Evolutionary conservation across 2,329 filamentous ascomycete genomes (phyloP).

Genomic region (Albifimbria verrucaria): DNA sequence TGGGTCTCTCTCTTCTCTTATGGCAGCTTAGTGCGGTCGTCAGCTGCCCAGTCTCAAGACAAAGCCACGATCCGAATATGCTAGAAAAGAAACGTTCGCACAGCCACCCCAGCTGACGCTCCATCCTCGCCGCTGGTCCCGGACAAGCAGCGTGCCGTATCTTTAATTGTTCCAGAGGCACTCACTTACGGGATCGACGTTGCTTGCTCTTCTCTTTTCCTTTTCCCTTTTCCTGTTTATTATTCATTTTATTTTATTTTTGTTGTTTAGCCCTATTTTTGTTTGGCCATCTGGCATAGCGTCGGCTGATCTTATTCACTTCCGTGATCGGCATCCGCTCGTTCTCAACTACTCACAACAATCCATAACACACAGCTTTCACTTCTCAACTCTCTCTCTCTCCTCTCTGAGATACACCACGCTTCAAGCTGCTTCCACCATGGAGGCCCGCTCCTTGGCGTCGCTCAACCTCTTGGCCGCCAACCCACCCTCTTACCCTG

Average conservation of each 20-base stretch:
- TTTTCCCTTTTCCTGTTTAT: too few relatives aligned
- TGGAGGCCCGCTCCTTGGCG: constrained; percentile 82
- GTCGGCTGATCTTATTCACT: too few relatives aligned
- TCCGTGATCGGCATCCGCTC: too few relatives aligned
- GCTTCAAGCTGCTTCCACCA: constrained; percentile 12
- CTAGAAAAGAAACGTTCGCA: not conserved
- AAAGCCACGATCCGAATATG: too few relatives aligned
- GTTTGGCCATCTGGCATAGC: too few relatives aligned
- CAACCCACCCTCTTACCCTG: constrained; percentile 82
- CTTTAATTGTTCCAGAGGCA: too few relatives aligned
- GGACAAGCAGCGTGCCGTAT: not conserved
- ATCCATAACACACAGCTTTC: not conserved
- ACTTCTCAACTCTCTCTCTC: not conserved
- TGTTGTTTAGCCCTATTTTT: too few relatives aligned
- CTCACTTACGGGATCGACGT: too few relatives aligned
- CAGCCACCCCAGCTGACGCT: not conserved
- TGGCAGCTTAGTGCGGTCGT: too few relatives aligned
- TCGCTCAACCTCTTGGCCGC: constrained; percentile 76
- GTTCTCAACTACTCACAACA: not conserved
- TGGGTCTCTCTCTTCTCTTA: not conserved
- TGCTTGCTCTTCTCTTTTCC: too few relatives aligned
- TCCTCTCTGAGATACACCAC: not conserved
- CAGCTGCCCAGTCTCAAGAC: too few relatives aligned
- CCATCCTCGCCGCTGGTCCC: not conserved
- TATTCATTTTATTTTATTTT: too few relatives aligned